Evolutionary conservation across 352 stramenopile genomes (phyloP).

Genomic region (Globisporangium ultimum): DNA sequence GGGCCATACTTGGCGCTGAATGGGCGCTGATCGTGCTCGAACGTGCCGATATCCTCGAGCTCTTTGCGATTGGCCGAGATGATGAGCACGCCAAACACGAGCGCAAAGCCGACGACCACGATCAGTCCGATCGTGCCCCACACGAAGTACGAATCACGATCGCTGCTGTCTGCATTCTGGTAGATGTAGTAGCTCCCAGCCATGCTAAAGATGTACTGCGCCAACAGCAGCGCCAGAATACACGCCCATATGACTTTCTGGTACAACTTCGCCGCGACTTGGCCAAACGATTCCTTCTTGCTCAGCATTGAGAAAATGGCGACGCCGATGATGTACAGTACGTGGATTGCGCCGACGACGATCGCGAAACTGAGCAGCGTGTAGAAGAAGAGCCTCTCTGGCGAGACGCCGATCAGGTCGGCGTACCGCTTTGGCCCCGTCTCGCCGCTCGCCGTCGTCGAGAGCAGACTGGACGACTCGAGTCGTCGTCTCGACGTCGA

Average conservation of each 20-base stretch:
- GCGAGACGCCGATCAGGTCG: constrained; percentile 56
- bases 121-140: constrained; percentile 46
- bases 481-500: constrained; percentile 24
- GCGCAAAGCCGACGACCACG: constrained; percentile 41
- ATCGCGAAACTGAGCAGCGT: constrained; percentile 61
- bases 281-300: constrained; percentile 61
- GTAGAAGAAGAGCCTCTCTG: constrained; percentile 77
- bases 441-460: constrained; percentile 28
- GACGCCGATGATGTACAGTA: constrained; percentile 58
- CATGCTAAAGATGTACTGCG: constrained; percentile 88
- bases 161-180: constrained; percentile 26
- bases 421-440: constrained; percentile 70
- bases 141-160: constrained; percentile 30
- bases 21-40: constrained; percentile 69
- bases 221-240: constrained; percentile 67
- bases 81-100: constrained; percentile 69
- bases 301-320: constrained; percentile 37
- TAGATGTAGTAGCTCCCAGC: constrained; percentile 75
- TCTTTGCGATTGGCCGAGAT: constrained; percentile 64
- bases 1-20: constrained; percentile 83
- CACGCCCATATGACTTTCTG: constrained; percentile 77
- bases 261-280: constrained; percentile 65
- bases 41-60: constrained; percentile 69
- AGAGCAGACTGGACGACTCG: constrained; percentile 16
- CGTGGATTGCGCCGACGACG: constrained; percentile 57